Evolutionary conservation across 352 stramenopile species (phyloP).

Genomic region (Pythium insidiosum): DNA sequence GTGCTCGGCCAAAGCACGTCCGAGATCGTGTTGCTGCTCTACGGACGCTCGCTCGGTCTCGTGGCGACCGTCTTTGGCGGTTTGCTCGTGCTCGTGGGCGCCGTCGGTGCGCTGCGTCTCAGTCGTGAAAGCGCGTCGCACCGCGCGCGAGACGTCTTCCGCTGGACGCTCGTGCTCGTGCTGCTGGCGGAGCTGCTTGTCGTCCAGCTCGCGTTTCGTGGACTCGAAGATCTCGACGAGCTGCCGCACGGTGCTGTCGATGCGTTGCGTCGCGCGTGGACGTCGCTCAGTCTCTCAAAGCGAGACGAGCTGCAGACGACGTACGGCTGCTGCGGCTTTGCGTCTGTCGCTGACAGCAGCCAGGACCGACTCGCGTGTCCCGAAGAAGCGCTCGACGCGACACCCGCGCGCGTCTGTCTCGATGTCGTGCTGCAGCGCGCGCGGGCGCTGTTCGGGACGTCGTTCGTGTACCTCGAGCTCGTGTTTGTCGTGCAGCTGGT

Average conservation of each 20-base stretch:
- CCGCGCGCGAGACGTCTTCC: background rate
- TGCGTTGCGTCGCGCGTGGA: slow-evolving; percentile 10
- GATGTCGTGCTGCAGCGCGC: slow-evolving; percentile 10
- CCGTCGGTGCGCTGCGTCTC: slow-evolving; percentile 4
- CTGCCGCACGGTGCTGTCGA: slow-evolving; percentile 5
- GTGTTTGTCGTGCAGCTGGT: slow-evolving; percentile 17
- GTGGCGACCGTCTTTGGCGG: slow-evolving; percentile 13
- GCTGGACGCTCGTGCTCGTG: slow-evolving; percentile 3
- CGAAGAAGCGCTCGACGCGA: slow-evolving; percentile 19
- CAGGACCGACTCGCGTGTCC: slow-evolving; percentile 11
- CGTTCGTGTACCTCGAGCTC: slow-evolving; percentile 15
- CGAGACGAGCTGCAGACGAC: slow-evolving; percentile 18
- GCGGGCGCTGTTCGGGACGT: slow-evolving; percentile 12
- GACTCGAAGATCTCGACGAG: slow-evolving; percentile 13
- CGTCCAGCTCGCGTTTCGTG: slow-evolving; percentile 13
- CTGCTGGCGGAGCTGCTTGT: slow-evolving; percentile 10
- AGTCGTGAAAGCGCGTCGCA: background rate
- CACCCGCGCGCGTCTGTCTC: slow-evolving; percentile 16
- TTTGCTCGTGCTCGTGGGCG: slow-evolving; percentile 1
- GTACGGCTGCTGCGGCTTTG: slow-evolving; percentile 28
- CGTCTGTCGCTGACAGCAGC: slow-evolving; percentile 5
- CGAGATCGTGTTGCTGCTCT: slow-evolving; percentile 20
- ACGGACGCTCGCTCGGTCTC: slow-evolving; percentile 19
- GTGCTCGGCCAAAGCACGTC: slow-evolving; percentile 24
- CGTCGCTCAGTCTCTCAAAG: background rate